Percentiles rank a stretch among this genome's conserved stretches.
phyloP scores from a whole-genome alignment of 164 flowering plant genomes.

The Magnolia sinica region DNA sequence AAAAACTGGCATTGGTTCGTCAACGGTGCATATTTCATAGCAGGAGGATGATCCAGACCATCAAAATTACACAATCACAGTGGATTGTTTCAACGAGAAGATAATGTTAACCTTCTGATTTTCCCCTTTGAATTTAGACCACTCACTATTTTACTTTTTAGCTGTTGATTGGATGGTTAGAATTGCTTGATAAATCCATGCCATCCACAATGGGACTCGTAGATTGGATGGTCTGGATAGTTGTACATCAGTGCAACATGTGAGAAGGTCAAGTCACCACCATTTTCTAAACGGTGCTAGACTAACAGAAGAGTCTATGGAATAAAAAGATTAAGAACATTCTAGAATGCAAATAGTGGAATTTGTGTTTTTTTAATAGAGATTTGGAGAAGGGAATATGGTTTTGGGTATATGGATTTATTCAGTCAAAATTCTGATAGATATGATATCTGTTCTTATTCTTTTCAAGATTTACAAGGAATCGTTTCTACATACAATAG shows the following conservation, averaged over 20 bases:
- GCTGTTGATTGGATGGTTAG: too few species aligned
- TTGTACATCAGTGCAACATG: too few species aligned
- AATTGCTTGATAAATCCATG: too few species aligned
- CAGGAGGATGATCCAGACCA: neutral
- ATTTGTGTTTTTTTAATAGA: too few species aligned
- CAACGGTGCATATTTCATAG: neutral
- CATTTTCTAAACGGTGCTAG: neutral
- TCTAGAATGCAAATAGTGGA: neutral
- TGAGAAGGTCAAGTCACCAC: neutral
- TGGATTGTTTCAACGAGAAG: too few species aligned
- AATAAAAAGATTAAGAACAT: neutral
- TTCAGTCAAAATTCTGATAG: neutral
- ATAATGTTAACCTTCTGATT: too few species aligned
- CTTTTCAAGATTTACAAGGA: neutral
- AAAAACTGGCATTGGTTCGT: neutral
- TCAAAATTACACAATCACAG: neutral
- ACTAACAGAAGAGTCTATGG: neutral
- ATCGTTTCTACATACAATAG: too few species aligned
- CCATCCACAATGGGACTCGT: too few species aligned
- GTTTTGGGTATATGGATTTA: neutral
- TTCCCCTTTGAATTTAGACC: too few species aligned
- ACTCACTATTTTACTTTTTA: too few species aligned
- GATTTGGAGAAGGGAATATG: neutral
- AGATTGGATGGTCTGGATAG: too few species aligned
- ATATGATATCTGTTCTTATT: neutral